Conservation (phyloP, 2,329 filamentous ascomycete species). For the Hypoxylon sp. region DNA sequence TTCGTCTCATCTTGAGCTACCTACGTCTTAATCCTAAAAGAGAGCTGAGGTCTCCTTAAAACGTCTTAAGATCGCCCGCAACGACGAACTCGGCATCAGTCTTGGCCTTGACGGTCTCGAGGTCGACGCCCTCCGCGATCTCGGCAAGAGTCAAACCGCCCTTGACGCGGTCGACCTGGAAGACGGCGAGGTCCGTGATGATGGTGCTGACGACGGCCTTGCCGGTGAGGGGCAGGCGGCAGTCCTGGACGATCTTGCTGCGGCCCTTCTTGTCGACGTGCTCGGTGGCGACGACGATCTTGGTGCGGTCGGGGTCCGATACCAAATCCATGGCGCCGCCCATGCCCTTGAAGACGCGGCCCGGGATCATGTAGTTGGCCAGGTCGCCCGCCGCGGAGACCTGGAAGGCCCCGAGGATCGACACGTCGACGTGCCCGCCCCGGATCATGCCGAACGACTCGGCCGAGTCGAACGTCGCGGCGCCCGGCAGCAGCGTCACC, state of each 20-base stretch:
- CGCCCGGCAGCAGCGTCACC: slow-evolving; percentile 79
- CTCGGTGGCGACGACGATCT: slow-evolving; percentile 75
- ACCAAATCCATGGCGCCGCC: slow-evolving; percentile 80
- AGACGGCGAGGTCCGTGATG: slow-evolving; percentile 78
- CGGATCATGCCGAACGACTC: slow-evolving; percentile 91
- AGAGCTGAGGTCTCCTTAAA: slow-evolving; percentile 44
- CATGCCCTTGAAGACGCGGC: slow-evolving; percentile 89
- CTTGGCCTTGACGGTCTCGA: slow-evolving; percentile 74
- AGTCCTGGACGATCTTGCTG: slow-evolving; percentile 71
- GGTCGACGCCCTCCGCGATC: slow-evolving; percentile 70
- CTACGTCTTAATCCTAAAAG: no score
- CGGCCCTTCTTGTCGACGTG: slow-evolving; percentile 74
- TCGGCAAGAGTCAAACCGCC: slow-evolving; percentile 73
- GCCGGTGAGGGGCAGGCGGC: slow-evolving; percentile 71
- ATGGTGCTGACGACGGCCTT: slow-evolving; percentile 74
- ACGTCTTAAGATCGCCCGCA: slow-evolving; percentile 61
- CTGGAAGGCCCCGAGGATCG: slow-evolving; percentile 83
- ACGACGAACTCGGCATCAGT: slow-evolving; percentile 74
- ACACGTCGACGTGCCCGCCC: slow-evolving; percentile 83
- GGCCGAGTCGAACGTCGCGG: slow-evolving; percentile 78
- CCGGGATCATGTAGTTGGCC: slow-evolving; percentile 90
- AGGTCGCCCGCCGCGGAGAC: slow-evolving; percentile 81
- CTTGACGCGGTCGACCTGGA: slow-evolving; percentile 69
- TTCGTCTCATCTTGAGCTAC: background rate
- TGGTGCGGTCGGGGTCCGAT: slow-evolving; percentile 73